Percentiles rank a stretch among this genome's conserved stretches.
These are phyloP conservation scores for Phoenix dactylifera DNA, from an alignment of 176 grass and related monocot species.

Conservation along the genomic window DNA sequence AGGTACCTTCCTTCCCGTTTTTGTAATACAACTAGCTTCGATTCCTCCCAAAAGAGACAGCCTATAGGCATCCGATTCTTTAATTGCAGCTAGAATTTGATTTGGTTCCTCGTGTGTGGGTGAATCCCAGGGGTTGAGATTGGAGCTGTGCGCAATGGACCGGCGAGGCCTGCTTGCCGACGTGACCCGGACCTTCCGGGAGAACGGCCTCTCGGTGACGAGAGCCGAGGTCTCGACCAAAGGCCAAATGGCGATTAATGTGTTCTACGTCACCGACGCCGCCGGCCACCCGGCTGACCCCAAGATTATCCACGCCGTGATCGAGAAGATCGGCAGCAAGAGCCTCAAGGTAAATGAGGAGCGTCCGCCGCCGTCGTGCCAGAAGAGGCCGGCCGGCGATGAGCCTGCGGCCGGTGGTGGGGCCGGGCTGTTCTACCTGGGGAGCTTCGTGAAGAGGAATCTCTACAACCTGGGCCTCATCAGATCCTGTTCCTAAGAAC, in stretches of 20 bases:
- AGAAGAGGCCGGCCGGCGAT: too few relatives aligned
- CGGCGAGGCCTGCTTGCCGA: conserved; percentile 71
- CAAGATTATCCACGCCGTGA: conserved; percentile 53
- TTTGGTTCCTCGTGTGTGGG: too few relatives aligned
- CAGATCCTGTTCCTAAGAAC: conserved; percentile 51
- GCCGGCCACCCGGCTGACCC: conserved; percentile 49
- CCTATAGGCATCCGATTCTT: too few relatives aligned
- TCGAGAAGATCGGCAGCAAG: conserved; percentile 56
- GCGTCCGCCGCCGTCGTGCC: neutral
- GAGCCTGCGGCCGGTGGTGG: conserved; percentile 9
- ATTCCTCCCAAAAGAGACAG: too few relatives aligned
- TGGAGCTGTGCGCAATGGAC: conserved; percentile 63
- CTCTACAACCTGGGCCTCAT: conserved; percentile 74
- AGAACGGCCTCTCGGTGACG: conserved; percentile 77
- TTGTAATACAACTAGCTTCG: too few relatives aligned
- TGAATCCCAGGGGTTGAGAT: conserved; percentile 49
- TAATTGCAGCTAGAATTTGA: too few relatives aligned
- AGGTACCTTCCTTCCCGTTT: conserved; percentile 50
- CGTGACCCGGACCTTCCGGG: conserved; percentile 76
- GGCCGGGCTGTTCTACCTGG: conserved; percentile 48
- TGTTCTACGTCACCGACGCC: conserved; percentile 70
- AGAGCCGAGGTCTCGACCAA: conserved; percentile 70
- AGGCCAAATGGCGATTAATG: conserved; percentile 54
- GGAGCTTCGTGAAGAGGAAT: conserved; percentile 87
- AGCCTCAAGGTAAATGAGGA: conserved; percentile 52